A percentile compares a stretch with the other conserved stretches of the same genome.
phyloP scores from a whole-genome alignment of 108 stramenopile genomes.

The Discostella pseudostelligera region DNA sequence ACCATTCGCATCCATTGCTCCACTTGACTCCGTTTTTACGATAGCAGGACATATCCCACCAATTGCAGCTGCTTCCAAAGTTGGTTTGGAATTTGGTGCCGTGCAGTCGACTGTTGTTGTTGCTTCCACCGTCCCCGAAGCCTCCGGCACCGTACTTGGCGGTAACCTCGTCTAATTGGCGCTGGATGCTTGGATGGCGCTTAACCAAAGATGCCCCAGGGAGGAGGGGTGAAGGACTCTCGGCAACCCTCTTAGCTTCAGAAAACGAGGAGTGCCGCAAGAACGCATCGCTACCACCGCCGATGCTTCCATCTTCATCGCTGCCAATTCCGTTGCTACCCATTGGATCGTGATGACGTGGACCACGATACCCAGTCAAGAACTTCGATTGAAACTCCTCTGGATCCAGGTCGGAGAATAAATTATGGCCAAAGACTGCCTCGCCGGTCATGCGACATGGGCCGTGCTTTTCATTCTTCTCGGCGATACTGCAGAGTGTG shows the following conservation, averaged over 20 bases:
- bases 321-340: not conserved
- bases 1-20: conserved; percentile 59
- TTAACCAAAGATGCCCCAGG: conserved; percentile 21
- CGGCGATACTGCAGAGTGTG: conserved; percentile 39
- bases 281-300: not conserved
- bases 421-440: conserved; percentile 78
- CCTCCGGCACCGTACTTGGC: not conserved
- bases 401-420: conserved; percentile 71
- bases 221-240: conserved; percentile 2
- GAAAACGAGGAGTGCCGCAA: not conserved
- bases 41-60: not conserved
- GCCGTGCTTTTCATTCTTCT: conserved; percentile 75
- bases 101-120: not conserved
- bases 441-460: conserved; percentile 77
- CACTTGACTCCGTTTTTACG: conserved; percentile 23
- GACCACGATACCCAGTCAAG: conserved; percentile 76
- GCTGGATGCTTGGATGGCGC: conserved; percentile 43
- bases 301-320: not conserved
- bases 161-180: conserved; percentile 29
- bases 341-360: conserved; percentile 41
- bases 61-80: conserved; percentile 4
- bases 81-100: conserved; percentile 35
- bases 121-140: not conserved
- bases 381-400: conserved; percentile 74
- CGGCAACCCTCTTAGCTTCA: conserved; percentile 10